A percentile compares a stretch with the other conserved stretches of the same genome.
These are phyloP conservation scores for Terfezia claveryi DNA, from an alignment of 495 filamentous ascomycete genomes.

Conservation along the genomic window DNA sequence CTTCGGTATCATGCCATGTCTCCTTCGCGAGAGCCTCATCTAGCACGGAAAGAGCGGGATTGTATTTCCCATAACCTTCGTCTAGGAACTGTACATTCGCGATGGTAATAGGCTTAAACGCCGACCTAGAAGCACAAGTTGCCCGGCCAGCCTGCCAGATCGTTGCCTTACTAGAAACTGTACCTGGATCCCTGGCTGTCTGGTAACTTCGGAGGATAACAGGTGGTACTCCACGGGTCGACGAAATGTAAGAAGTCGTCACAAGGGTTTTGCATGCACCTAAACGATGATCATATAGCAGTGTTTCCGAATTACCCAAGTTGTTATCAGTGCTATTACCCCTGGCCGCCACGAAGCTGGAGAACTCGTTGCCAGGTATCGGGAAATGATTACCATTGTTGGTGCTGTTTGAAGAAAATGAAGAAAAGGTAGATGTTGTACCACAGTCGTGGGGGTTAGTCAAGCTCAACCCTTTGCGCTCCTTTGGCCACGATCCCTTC, in stretches of 20 bases:
- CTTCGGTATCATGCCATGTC: not conserved
- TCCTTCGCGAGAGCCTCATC: slow-evolving; percentile 48
- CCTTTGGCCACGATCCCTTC: not conserved
- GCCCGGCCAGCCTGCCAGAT: slow-evolving; percentile 94
- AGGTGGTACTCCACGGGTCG: slow-evolving; percentile 36
- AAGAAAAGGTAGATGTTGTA: slow-evolving; percentile 4
- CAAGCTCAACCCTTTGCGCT: not conserved
- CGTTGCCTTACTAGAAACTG: slow-evolving; percentile 58
- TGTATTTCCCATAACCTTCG: slow-evolving; percentile 79
- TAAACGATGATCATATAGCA: slow-evolving; percentile 3
- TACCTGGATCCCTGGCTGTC: slow-evolving; percentile 66
- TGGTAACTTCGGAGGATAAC: slow-evolving; percentile 79
- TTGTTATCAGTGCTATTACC: no score
- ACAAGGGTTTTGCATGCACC: slow-evolving; percentile 25
- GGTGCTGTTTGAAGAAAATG: slow-evolving; percentile 1
- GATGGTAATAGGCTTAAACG: slow-evolving; percentile 90
- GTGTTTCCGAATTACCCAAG: slow-evolving; percentile 8
- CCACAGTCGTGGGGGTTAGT: slow-evolving; percentile 1
- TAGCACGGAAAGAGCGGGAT: slow-evolving; percentile 62
- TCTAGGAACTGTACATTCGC: slow-evolving; percentile 85
- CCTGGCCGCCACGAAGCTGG: no score
- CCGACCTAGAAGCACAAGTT: slow-evolving; percentile 70
- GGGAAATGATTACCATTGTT: not conserved
- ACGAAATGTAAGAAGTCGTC: slow-evolving; percentile 76
- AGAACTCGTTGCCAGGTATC: no score